These are phyloP conservation scores for Aspergillus bombycis DNA, from an alignment of 2,329 filamentous ascomycete genomes.

Conservation along the genomic window DNA sequence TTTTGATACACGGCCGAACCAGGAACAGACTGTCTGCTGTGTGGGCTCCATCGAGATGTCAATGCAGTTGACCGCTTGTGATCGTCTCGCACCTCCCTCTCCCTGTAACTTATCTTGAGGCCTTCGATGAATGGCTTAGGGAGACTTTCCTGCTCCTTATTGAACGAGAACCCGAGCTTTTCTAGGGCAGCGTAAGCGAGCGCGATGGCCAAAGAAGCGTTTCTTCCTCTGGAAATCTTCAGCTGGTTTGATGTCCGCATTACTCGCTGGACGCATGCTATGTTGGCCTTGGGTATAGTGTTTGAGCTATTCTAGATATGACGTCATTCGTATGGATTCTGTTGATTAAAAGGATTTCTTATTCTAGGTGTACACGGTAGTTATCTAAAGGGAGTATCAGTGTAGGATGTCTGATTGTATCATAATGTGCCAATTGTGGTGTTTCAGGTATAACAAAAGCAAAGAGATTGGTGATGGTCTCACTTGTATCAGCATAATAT, in stretches of 20 bases:
- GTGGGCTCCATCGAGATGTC: slow-evolving; percentile 50
- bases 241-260: not conserved
- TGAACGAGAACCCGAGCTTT: not conserved
- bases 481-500: not conserved
- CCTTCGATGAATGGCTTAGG: slow-evolving; percentile 28
- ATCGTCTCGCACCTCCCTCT: slow-evolving; percentile 40
- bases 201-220: slow-evolving; percentile 36
- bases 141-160: slow-evolving; percentile 13
- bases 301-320: not conserved
- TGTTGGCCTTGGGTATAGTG: no score
- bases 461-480: not conserved
- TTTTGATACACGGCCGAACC: slow-evolving; percentile 35
- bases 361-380: not conserved
- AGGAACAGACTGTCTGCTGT: slow-evolving; percentile 45
- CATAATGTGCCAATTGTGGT: not conserved
- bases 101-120: slow-evolving; percentile 32
- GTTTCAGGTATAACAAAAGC: not conserved
- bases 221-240: slow-evolving; percentile 28
- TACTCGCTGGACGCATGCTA: no score
- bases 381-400: not conserved
- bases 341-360: not conserved
- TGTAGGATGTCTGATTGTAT: not conserved
- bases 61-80: slow-evolving; percentile 25
- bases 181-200: slow-evolving; percentile 16
- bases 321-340: not conserved